phyloP scores from a whole-genome alignment of 352 stramenopile species.

The Thalassiosira exigua region DNA sequence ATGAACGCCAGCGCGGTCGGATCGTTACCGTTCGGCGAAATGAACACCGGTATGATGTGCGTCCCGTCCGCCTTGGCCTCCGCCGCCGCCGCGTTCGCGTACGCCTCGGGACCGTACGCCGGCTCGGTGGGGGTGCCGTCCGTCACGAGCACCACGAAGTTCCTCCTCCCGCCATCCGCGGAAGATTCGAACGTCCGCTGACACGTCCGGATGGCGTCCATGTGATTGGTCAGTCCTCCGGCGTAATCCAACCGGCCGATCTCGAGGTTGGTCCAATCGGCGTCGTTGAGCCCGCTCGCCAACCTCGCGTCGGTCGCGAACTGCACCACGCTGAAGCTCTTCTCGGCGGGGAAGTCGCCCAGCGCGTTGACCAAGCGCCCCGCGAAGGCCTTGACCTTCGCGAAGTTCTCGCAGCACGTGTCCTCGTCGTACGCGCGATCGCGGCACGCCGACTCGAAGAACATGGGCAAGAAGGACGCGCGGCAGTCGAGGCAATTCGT shows the following conservation, averaged over 20 bases:
- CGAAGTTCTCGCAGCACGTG: constrained; percentile 52
- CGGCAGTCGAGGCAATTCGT: constrained; percentile 41
- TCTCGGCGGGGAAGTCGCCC: constrained; percentile 1
- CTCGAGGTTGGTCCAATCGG: neutral
- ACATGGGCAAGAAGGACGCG: constrained; percentile 4
- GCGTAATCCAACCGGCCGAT: constrained; percentile 33
- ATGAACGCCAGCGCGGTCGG: constrained; percentile 25
- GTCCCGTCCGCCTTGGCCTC: constrained; percentile 29
- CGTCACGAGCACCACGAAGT: constrained; percentile 45
- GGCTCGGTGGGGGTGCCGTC: constrained; percentile 34
- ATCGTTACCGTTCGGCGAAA: constrained; percentile 8
- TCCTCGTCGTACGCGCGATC: constrained; percentile 1
- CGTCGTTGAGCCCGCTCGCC: constrained; percentile 9
- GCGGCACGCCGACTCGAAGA: constrained; percentile 16
- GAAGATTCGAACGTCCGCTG: constrained; percentile 19
- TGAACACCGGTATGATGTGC: constrained; percentile 47
- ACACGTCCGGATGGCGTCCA: constrained; percentile 32
- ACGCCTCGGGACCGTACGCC: neutral
- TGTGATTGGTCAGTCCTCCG: constrained; percentile 47
- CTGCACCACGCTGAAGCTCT: constrained; percentile 31
- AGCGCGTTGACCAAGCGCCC: constrained; percentile 26
- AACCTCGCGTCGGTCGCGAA: constrained; percentile 42
- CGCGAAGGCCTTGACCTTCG: constrained; percentile 38
- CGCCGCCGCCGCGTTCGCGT: constrained; percentile 20
- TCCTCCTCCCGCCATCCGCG: constrained; percentile 19